Evolutionary conservation across 805 yeast genomes (phyloP), one percentile per base, ranked within the genome.

Genomic region (Lipomyces yamanashiensis): DNA sequence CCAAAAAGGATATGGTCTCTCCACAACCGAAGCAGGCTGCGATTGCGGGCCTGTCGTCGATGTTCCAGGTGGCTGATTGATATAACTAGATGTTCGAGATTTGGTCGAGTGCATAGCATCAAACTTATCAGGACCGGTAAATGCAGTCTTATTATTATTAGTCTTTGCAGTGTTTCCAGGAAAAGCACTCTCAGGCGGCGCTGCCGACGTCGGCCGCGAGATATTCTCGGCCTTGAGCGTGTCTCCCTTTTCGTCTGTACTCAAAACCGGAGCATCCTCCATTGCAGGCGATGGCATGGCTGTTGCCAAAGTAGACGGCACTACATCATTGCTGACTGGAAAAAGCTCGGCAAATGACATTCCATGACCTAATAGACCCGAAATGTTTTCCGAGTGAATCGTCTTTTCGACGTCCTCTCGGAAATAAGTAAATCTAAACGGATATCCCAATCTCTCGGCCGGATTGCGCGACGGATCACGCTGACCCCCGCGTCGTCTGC

Each of bases 381-480:
- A 88, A 41, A 93, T 82, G 72, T 90, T 96, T 2, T 95, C 87
- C 0, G 97, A 88, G 77, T 92, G 98, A 34, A 90, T 81, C 0
- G 98, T 93, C 71, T 89, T 95, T 62, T 91, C 97, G 19, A 86
- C 80, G 61, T 88, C 91, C 67, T 92, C 97, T 68, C 98, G 82
- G 76, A 95, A 93, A 73, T 93, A 93, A 0, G 98, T 91, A 78
- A 90, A 93, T 67, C 98, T 80, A 74, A 55, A 60, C 28, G 67
- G 61, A 33, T 60, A 60, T 13, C 54, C 64, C 15, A 52, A 28
- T 21, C 66, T 33, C 40, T 62, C 66, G 13, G 52, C 47, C 23
- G 66, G 66, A 17, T 37, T 85, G 85, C 62, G 83, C 15, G 81
- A 81, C 53, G 80, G 79, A 65, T 79, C 80, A 40, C 79, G 73